phyloP scores from a whole-genome alignment of 192 early-diverging fungal species.

The Backusella australiensis region DNA sequence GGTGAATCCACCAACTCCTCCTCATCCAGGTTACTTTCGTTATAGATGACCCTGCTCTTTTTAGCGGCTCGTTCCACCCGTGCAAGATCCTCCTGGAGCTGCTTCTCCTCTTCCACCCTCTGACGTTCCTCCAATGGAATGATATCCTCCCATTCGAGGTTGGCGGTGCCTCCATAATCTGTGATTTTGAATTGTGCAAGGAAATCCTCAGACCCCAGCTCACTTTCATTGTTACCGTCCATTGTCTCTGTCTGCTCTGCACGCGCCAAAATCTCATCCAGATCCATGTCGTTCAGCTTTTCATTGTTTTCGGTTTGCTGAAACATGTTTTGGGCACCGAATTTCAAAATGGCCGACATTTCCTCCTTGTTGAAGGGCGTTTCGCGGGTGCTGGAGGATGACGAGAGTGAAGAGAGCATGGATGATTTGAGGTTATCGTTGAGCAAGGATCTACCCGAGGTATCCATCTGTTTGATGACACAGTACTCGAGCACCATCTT shows the following conservation, averaged over 20 bases:
- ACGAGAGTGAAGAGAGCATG: slow-evolving; percentile 32
- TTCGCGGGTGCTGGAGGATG: slow-evolving; percentile 26
- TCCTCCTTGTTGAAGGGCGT: slow-evolving; percentile 81
- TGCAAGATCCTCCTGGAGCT: slow-evolving; percentile 55
- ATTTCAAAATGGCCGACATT: slow-evolving; percentile 93
- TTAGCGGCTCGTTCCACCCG: slow-evolving; percentile 44
- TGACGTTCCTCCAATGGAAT: slow-evolving; percentile 86
- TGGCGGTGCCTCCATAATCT: slow-evolving; percentile 73
- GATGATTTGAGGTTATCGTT: slow-evolving; percentile 21
- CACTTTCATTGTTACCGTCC: slow-evolving; percentile 56
- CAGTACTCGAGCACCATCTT: slow-evolving; percentile 99
- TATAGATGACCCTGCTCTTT: slow-evolving; percentile 22
- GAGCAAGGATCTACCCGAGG: slow-evolving; percentile 27
- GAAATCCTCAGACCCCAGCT: slow-evolving; percentile 87
- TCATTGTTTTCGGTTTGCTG: slow-evolving; percentile 63
- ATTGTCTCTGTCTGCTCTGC: slow-evolving; percentile 89
- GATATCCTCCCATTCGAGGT: slow-evolving; percentile 92
- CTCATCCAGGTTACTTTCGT: slow-evolving; percentile 23
- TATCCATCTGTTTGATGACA: slow-evolving; percentile 94
- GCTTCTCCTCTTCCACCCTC: slow-evolving; percentile 63
- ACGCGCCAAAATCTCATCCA: slow-evolving; percentile 95
- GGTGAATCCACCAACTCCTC: neutral
- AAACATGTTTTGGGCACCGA: slow-evolving; percentile 98
- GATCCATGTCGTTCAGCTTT: slow-evolving; percentile 90
- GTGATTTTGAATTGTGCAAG: slow-evolving; percentile 91